These are phyloP conservation scores for Camptophora hylomeconis DNA, from an alignment of 2,329 filamentous ascomycete genomes.

Conservation along the genomic window DNA sequence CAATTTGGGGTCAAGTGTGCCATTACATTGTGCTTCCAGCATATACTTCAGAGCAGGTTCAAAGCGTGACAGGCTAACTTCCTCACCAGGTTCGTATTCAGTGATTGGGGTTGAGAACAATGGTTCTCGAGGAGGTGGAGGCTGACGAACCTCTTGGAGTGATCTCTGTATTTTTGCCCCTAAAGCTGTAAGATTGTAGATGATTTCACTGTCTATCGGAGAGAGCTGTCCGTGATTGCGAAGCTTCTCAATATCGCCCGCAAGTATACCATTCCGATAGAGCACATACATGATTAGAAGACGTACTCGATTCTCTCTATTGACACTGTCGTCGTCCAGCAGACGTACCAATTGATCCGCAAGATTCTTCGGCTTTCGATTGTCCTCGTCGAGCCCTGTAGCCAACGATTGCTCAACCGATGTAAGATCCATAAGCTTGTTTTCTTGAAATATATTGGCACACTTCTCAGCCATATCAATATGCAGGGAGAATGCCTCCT, in stretches of 20 bases:
- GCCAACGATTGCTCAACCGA: constrained; percentile 81
- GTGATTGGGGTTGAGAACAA: constrained; percentile 50
- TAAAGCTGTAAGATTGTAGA: constrained; percentile 65
- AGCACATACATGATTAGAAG: constrained; percentile 76
- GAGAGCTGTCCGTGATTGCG: constrained; percentile 72
- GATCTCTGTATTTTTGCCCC: constrained; percentile 60
- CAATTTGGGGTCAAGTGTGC: constrained; percentile 49
- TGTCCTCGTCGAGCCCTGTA: constrained; percentile 86
- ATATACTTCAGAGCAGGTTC: constrained; percentile 71
- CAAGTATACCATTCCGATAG: constrained; percentile 72
- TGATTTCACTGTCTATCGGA: constrained; percentile 55
- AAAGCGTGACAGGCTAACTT: constrained; percentile 76
- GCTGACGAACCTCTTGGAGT: constrained; percentile 76
- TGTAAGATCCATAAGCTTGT: constrained; percentile 76
- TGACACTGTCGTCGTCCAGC: constrained; percentile 71
- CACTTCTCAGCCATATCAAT: constrained; percentile 94
- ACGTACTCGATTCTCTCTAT: constrained; percentile 62
- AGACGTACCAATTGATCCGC: constrained; percentile 74
- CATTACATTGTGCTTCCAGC: constrained; percentile 60
- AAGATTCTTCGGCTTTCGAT: constrained; percentile 78
- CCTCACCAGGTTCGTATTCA: constrained; percentile 37
- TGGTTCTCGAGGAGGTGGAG: constrained; percentile 49
- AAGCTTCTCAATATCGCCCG: constrained; percentile 72
- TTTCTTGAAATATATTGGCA: constrained; percentile 80
- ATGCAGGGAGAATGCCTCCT: constrained; percentile 87